Base-by-base conservation (phyloP, 148 eudicot species). In the Diospyros kaki region DNA sequence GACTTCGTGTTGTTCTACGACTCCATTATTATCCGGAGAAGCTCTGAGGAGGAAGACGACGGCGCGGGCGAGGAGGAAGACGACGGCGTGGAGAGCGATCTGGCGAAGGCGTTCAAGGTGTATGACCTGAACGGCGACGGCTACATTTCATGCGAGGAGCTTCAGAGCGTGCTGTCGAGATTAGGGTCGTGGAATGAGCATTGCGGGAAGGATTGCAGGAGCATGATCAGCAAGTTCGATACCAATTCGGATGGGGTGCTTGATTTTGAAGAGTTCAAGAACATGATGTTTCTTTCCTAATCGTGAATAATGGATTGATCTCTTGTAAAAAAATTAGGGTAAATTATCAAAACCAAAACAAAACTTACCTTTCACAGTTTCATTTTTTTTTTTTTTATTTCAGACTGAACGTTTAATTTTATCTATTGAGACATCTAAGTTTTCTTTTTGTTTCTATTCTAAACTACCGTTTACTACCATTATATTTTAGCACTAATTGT, bases 41-140 rank as follows among this genome's bases (percentile, higher is more conserved):
- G 7, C 18, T 15, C 11, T 54, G 12, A 54, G 13, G 58, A 15
- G 4, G 6, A 8, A 44, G 38, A 2, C 4, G 51, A 41, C 4
- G 42, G 64, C 2, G 51, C 9, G 18, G 45, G 44, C 1, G 69
- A 52, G 7, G 71, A 69, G 12, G 86, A 76, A 1, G 76, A 74
- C 2, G 77, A 73, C 0, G 62, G 74, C 17, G 45, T 76, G 45
- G 84, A 75, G 17, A 68, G 75, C 14, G 88, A 89, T 45, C 77
- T 89, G 54, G 64, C 39, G 4, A 77, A 81, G 81, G 90, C 96
- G 11, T 91, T 91, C 48, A 79, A 83, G 75, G 96, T 91, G 44
- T 91, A 87, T 79, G 96, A 91, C 69, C 56, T 85, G 72, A 80
- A 91, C 67, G 89, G 85, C 4, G 93, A 91, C 69, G 96, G 96